Evolutionary conservation across 2,329 filamentous ascomycete species (phyloP).

Genomic region (Nigrospora oryzae): DNA sequence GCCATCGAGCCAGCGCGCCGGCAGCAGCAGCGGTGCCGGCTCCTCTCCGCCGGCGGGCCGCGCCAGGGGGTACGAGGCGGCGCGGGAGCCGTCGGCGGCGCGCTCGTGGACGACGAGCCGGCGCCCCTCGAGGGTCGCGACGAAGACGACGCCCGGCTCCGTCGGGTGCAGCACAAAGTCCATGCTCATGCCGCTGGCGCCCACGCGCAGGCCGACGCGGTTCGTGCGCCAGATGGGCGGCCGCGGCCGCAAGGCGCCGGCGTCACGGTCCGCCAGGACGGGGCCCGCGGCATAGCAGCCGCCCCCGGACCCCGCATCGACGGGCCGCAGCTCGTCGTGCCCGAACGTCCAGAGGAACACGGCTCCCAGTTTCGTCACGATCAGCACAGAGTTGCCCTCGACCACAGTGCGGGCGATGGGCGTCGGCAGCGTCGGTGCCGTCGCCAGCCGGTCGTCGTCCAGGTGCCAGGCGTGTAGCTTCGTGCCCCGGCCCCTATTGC

Average conservation of each 20-base stretch:
- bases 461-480: slow-evolving; percentile 21
- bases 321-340: slow-evolving; percentile 8
- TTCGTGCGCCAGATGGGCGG: neutral
- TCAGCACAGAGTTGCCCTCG: slow-evolving; percentile 16
- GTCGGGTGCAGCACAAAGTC: slow-evolving; percentile 20
- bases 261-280: neutral
- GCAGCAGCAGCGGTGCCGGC: slow-evolving; percentile 1
- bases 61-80: slow-evolving; percentile 10
- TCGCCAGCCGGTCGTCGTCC: slow-evolving; percentile 12
- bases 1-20: neutral
- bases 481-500: slow-evolving; percentile 8
- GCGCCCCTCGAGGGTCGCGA: slow-evolving; percentile 12
- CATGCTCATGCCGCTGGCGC: slow-evolving; percentile 7
- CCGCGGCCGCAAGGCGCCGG: neutral
- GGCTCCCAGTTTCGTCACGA: slow-evolving; percentile 14
- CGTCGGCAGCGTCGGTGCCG: slow-evolving; percentile 11
- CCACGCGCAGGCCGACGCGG: neutral
- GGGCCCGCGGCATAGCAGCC: slow-evolving; percentile 4
- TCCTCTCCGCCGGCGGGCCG: neutral
- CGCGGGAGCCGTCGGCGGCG: slow-evolving; percentile 9
- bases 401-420: slow-evolving; percentile 15
- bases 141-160: slow-evolving; percentile 13
- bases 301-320: slow-evolving; percentile 4
- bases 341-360: slow-evolving; percentile 18
- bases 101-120: slow-evolving; percentile 15